Conservation (phyloP, 192 early-diverging fungal species). For the Chytriomyces sp. region DNA sequence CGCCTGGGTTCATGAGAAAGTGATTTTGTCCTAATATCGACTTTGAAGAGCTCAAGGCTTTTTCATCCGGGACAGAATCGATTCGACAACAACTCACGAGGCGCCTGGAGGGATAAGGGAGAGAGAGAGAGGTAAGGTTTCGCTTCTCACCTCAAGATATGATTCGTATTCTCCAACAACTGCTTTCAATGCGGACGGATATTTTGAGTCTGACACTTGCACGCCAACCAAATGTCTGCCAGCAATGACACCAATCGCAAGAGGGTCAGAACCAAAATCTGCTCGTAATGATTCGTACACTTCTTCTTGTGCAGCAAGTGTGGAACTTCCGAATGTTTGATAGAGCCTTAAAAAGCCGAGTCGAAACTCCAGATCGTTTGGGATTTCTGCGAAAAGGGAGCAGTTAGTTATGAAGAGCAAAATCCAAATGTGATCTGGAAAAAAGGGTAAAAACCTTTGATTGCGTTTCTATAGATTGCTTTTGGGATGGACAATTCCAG, state of each 20-base stretch:
- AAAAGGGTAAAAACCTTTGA: slow-evolving; percentile 54
- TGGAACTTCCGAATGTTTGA: slow-evolving; percentile 58
- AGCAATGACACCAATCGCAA: slow-evolving; percentile 61
- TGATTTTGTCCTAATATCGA: neutral
- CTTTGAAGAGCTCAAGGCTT: slow-evolving; percentile 8
- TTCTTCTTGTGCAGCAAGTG: slow-evolving; percentile 49
- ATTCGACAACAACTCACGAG: neutral
- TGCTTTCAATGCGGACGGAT: slow-evolving; percentile 49
- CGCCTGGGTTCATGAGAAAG: neutral
- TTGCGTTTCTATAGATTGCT: slow-evolving; percentile 81
- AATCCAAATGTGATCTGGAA: neutral
- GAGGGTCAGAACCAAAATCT: slow-evolving; percentile 64
- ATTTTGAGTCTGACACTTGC: slow-evolving; percentile 48
- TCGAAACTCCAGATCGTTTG: slow-evolving; percentile 75
- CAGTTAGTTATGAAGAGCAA: slow-evolving; percentile 12
- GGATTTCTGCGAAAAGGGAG: slow-evolving; percentile 53
- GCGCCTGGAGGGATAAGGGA: neutral
- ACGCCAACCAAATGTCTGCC: slow-evolving; percentile 57
- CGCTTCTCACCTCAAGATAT: slow-evolving; percentile 35
- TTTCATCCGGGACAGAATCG: no score
- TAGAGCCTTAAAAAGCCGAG: slow-evolving; percentile 72
- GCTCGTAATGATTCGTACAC: slow-evolving; percentile 49
- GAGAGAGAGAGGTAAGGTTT: neutral
- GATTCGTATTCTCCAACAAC: slow-evolving; percentile 60
- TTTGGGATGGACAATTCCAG: slow-evolving; percentile 72